Conservation (phyloP, 768 basidiomycete genomes). For the Rickenella mellea region DNA sequence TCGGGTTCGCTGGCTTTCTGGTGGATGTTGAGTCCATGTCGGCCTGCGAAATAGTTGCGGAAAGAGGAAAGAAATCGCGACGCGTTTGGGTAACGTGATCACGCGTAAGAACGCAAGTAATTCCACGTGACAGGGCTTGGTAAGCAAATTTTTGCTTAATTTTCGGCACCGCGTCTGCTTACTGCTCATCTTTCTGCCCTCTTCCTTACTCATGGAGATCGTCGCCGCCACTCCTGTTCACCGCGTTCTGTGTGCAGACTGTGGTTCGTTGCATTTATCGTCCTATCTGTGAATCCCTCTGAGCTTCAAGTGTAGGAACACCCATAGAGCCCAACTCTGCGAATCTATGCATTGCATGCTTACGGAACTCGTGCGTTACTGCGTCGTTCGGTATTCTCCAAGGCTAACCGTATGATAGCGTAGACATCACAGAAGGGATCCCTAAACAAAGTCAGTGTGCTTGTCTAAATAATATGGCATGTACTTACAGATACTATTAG, state of each 20-base stretch:
- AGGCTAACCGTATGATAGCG: conserved; percentile 28
- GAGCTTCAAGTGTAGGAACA: conserved; percentile 39
- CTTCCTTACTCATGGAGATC: conserved; percentile 55
- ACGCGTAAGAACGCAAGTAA: too few relatives aligned
- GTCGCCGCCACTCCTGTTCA: conserved; percentile 65
- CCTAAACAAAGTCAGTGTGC: conserved; percentile 72
- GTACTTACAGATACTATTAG: conserved; percentile 24
- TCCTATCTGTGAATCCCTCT: conserved; percentile 1
- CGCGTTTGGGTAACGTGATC: too few relatives aligned
- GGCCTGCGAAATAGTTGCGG: too few relatives aligned
- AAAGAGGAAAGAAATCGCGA: too few relatives aligned
- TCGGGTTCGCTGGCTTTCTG: too few relatives aligned
- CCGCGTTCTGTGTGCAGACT: conserved; percentile 83
- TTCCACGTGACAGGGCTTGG: too few relatives aligned
- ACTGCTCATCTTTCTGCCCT: background rate
- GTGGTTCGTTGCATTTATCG: conserved; percentile 38
- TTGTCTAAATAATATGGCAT: background rate
- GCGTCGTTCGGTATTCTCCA: background rate
- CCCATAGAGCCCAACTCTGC: conserved; percentile 89
- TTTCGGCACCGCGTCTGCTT: too few relatives aligned
- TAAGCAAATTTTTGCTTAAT: too few relatives aligned
- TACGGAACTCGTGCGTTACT: conserved; percentile 74
- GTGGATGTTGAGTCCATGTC: too few relatives aligned
- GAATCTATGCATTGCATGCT: conserved; percentile 82
- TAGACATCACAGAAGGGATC: conserved; percentile 97